Conservation (phyloP, 192 early-diverging fungal species). For the Coemansia sp. region DNA sequence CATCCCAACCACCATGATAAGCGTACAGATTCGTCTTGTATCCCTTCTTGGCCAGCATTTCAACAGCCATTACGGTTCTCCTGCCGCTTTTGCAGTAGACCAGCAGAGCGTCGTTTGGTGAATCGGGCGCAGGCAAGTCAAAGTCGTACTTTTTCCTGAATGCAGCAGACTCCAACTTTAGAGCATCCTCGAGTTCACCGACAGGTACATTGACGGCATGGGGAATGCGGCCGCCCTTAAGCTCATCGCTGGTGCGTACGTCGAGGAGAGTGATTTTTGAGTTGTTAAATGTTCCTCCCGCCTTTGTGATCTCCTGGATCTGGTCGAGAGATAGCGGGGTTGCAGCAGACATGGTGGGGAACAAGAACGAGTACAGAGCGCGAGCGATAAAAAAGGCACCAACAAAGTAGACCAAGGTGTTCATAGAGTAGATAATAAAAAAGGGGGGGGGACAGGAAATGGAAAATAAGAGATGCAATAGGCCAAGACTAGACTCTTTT, state of each 20-base stretch:
- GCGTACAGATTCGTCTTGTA: slow-evolving; percentile 27
- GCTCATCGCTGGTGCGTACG: slow-evolving; percentile 24
- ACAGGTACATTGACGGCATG: slow-evolving; percentile 27
- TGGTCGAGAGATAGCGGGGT: slow-evolving; percentile 11
- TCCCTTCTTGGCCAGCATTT: not conserved
- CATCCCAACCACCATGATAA: slow-evolving; percentile 28
- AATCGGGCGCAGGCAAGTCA: slow-evolving; percentile 11
- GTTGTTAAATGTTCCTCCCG: slow-evolving; percentile 6
- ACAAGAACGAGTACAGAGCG: slow-evolving; percentile 4
- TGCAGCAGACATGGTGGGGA: slow-evolving; percentile 22
- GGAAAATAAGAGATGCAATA: no score
- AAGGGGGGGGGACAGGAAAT: not conserved
- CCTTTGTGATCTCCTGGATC: slow-evolving; percentile 13
- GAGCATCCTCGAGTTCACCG: slow-evolving; percentile 11
- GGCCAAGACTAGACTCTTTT: no score
- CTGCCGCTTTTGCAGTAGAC: slow-evolving; percentile 31
- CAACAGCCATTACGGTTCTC: slow-evolving; percentile 16
- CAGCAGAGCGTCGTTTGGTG: slow-evolving; percentile 5
- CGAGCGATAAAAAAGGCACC: slow-evolving; percentile 8
- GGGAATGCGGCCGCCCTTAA: slow-evolving; percentile 14
- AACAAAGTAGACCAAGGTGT: slow-evolving; percentile 10
- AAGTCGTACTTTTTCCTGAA: slow-evolving; percentile 21
- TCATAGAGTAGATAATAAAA: slow-evolving; percentile 8
- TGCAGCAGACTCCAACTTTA: slow-evolving; percentile 6
- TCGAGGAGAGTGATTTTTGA: slow-evolving; percentile 21